Base-by-base conservation (phyloP, 495 filamentous ascomycete genomes). In the Penicillium bovifimosum region DNA sequence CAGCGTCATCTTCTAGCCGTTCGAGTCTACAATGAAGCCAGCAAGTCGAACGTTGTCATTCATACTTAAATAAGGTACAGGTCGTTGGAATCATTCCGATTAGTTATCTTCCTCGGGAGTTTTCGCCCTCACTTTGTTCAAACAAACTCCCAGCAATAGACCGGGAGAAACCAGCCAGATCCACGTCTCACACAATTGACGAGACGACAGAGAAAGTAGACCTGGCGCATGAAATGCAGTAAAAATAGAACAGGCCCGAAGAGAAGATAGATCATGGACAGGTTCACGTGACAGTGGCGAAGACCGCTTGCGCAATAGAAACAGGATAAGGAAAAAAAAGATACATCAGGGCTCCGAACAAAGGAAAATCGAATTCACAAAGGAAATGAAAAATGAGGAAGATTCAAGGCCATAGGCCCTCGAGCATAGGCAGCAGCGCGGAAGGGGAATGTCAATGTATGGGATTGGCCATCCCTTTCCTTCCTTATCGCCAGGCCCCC, bases 401-500 rank as follows among this genome's bases (percentile, higher is more conserved):
- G 16, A 47, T 32, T 35, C 16, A 18, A 42, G 50, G 47, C 51
- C 47, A 54, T 17, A 52, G 14, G 26, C 32, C 32, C 17, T 35
- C 11, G 20, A 47, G 26, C 5, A 16, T 36, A 36, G 41, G 24
- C 51, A 44, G 39, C n/a, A 24, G 46, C 36, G 33, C 9, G 34
- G 20, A 38, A 49, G 47, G 18, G 13, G 26, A 17, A 16, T 52
- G 36, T 24, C 20, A 24, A 24, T 24, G 20, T 24, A 24, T 24
- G 4, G 20, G 20, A 33, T 40, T 24, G 39, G 43, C 39, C 41
- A 33, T 48, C 36, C n/a, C 28, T 34, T 27, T 35, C 41, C 4
- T 51, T 33, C 44, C 41, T 53, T 59, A 84, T 58, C 71, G 66
- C 82, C 82, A 84, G 54, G 77, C 79, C 36, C 81, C 82, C 63